Conservation (phyloP, 805 yeast genomes). For the Grigorovia yakushimaensis region DNA sequence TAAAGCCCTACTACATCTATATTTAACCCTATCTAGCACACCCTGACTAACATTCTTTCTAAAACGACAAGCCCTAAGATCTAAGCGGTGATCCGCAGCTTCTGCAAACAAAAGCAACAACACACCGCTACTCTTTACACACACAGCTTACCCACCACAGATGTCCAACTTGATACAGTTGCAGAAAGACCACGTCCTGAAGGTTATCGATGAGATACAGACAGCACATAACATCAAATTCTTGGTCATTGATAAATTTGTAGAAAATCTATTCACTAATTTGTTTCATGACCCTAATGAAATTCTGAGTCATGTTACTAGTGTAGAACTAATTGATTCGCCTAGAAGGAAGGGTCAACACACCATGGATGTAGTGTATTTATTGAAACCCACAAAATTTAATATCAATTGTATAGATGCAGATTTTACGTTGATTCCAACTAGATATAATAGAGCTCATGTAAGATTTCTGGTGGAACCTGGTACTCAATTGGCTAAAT, state of each 20-base stretch:
- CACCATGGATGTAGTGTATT: slow-evolving; percentile 69
- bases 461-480: slow-evolving; percentile 62
- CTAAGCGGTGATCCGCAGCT: too few relatives aligned
- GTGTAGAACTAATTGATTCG: slow-evolving; percentile 55
- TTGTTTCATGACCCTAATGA: slow-evolving; percentile 36
- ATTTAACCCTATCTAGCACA: too few relatives aligned
- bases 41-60: too few relatives aligned
- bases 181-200: slow-evolving; percentile 30
- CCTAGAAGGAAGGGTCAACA: slow-evolving; percentile 46
- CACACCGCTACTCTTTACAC: too few relatives aligned
- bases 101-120: too few relatives aligned
- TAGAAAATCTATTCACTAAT: slow-evolving; percentile 38
- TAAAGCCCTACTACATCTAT: too few relatives aligned
- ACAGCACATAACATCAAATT: slow-evolving; percentile 39
- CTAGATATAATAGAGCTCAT: slow-evolving; percentile 68
- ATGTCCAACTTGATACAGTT: slow-evolving; percentile 34
- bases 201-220: slow-evolving; percentile 32
- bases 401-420: slow-evolving; percentile 68
- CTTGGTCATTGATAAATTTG: slow-evolving; percentile 47
- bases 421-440: slow-evolving; percentile 56
- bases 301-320: slow-evolving; percentile 45
- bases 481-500: slow-evolving; percentile 23
- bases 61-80: not conserved
- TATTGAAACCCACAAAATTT: slow-evolving; percentile 59
- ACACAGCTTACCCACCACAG: too few relatives aligned